Percentiles rank a stretch among this genome's conserved stretches.
Conservation (phyloP, 768 basidiomycete genomes). For the Xerocomellus chrysenteron region DNA sequence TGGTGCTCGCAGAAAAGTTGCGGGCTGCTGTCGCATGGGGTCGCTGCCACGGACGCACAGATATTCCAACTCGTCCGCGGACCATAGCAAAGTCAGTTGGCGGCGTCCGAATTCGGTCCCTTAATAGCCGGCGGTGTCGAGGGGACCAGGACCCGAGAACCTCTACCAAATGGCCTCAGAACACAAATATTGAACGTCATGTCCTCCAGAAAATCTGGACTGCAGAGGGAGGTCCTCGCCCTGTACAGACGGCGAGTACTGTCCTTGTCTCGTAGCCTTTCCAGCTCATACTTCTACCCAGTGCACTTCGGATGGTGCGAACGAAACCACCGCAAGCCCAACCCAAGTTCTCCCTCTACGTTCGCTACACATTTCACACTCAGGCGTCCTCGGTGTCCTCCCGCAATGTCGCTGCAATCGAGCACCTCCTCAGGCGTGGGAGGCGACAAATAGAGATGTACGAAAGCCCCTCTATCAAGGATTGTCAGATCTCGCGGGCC, state of each 20-base stretch:
- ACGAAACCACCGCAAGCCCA: conserved; percentile 62
- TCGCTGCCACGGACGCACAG: conserved; percentile 11
- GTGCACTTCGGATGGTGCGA: conserved; percentile 73
- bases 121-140: conserved; percentile 23
- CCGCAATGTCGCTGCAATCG: conserved; percentile 66
- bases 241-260: conserved; percentile 54
- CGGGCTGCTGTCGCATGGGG: conserved; percentile 3
- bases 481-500: conserved; percentile 70
- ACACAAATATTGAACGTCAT: conserved; percentile 9
- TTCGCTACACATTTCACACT: conserved; percentile 67
- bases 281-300: conserved; percentile 30
- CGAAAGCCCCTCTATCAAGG: conserved; percentile 63
- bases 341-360: conserved; percentile 63
- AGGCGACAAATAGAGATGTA: conserved; percentile 66
- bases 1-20: conserved; percentile 11
- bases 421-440: conserved; percentile 74
- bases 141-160: conserved; percentile 14
- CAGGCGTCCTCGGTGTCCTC: conserved; percentile 62
- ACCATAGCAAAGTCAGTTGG: conserved; percentile 17
- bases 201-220: conserved; percentile 42
- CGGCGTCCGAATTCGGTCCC: conserved; percentile 3
- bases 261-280: not conserved
- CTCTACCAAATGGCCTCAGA: not conserved
- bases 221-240: conserved; percentile 52
- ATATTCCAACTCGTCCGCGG: conserved; percentile 5